Evolutionary conservation across 108 stramenopile species (phyloP), one percentile per base, ranked within the genome.

Genomic region (Aurantiochytrium sp.): DNA sequence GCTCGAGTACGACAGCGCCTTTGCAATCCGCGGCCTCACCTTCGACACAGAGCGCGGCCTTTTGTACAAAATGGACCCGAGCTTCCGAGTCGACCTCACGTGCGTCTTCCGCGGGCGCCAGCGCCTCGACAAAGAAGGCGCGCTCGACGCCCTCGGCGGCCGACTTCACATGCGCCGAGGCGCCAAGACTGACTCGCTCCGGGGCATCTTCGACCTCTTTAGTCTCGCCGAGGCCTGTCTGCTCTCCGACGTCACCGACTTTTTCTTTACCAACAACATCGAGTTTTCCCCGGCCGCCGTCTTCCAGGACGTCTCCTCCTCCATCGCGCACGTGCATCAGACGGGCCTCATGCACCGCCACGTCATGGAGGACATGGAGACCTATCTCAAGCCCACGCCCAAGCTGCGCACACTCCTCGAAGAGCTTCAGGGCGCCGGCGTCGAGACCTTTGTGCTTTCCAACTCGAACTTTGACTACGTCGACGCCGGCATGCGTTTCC

Each of bases 171-270:
- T 96, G 34, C 92, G 89, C 4, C 95, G 96, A 19, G 68, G 90
- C 19, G 95, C 95, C 68, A 92, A 95, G 0, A 92, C 91, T 73
- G 90, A 91, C 12, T 92, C 96, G 17, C 91, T 97, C 22, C 95
- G 95, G 91, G 97, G 97, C 1, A 88, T 98, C 55, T 97, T 97
- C 90, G 98, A 98, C 88, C 88, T 97, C 37, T 98, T 98, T 86
- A 90, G 90, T 87, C 96, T 98, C 95, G 96, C 97, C 0, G 97
- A 98, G 90, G 97, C 97, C 86, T 97, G 97, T 69, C 90, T 98
- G 30, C 95, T 98, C 87, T 97, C 98, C 10, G 97, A 98, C 88
- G 96, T 95, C 12, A 93, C 97, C 22, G 96, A 98, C 86, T 96
- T 93, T 90, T 97, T 98, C 87, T 92, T 96, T 55, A 93, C 95